Evolutionary conservation across 257 asterid species (phyloP).

Genomic region (Solanum acaule): DNA sequence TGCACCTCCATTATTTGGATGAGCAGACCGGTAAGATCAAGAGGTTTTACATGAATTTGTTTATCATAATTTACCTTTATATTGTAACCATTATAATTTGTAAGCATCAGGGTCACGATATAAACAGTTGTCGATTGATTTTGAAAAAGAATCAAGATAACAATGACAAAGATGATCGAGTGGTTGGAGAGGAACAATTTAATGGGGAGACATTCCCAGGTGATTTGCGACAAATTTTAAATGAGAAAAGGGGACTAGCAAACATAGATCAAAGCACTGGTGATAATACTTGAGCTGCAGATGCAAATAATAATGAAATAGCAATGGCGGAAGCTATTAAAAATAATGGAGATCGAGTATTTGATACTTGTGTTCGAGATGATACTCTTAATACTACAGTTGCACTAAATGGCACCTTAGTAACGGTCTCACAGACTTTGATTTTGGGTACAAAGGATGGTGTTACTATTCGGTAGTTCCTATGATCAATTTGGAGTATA

Average conservation of each 20-base stretch:
- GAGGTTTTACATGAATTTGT: background rate
- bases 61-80: too few relatives aligned
- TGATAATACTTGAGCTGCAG: background rate
- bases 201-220: background rate
- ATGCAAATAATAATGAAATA: background rate
- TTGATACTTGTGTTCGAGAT: background rate
- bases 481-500: background rate
- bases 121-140: background rate
- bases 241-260: background rate
- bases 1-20: background rate
- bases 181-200: background rate
- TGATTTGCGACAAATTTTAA: background rate
- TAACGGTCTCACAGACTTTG: background rate
- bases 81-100: background rate
- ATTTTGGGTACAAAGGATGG: background rate
- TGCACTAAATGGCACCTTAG: background rate
- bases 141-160: background rate
- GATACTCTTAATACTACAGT: too few relatives aligned
- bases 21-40: background rate
- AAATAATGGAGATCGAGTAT: too few relatives aligned
- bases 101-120: background rate
- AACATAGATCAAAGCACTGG: background rate
- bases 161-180: background rate
- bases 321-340: background rate
- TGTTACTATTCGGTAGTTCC: too few relatives aligned